Evolutionary conservation across 768 basidiomycete genomes (phyloP).

Genomic region (Amanita brunnescens): DNA sequence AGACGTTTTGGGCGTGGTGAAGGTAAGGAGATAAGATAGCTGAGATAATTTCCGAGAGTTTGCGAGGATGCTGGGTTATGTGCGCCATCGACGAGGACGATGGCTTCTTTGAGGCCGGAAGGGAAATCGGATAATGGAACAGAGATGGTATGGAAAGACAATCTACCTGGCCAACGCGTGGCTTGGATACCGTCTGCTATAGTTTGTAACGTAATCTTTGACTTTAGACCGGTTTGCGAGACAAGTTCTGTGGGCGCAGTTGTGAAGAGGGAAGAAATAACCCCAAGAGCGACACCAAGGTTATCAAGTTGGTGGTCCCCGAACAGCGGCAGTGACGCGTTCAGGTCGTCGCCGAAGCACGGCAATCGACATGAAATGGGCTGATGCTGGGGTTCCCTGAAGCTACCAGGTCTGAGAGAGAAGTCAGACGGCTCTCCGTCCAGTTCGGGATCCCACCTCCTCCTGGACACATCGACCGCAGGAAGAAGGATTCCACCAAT

Average conservation of each 20-base stretch:
- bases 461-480: slow-evolving; percentile 26
- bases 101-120: slow-evolving; percentile 9
- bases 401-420: slow-evolving; percentile 21
- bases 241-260: slow-evolving; percentile 17
- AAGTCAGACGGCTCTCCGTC: slow-evolving; percentile 26
- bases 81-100: slow-evolving; percentile 84
- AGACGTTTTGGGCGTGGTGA: slow-evolving; percentile 14
- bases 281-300: slow-evolving; percentile 56
- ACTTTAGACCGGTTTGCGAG: slow-evolving; percentile 11
- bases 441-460: slow-evolving; percentile 24
- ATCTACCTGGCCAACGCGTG: slow-evolving; percentile 74
- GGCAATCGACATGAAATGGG: slow-evolving; percentile 35
- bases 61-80: slow-evolving; percentile 80
- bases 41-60: slow-evolving; percentile 59
- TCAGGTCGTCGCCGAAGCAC: slow-evolving; percentile 34
- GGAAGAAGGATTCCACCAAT: slow-evolving; percentile 30
- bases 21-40: slow-evolving; percentile 21
- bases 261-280: slow-evolving; percentile 49
- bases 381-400: slow-evolving; percentile 29
- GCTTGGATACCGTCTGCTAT: slow-evolving; percentile 49
- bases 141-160: slow-evolving; percentile 53
- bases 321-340: slow-evolving; percentile 51
- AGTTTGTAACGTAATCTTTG: slow-evolving; percentile 37
- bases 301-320: slow-evolving; percentile 86
- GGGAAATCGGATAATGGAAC: slow-evolving; percentile 10